Evolutionary conservation across 495 filamentous ascomycete genomes (phyloP).

Genomic region (Penicillium paradoxum): DNA sequence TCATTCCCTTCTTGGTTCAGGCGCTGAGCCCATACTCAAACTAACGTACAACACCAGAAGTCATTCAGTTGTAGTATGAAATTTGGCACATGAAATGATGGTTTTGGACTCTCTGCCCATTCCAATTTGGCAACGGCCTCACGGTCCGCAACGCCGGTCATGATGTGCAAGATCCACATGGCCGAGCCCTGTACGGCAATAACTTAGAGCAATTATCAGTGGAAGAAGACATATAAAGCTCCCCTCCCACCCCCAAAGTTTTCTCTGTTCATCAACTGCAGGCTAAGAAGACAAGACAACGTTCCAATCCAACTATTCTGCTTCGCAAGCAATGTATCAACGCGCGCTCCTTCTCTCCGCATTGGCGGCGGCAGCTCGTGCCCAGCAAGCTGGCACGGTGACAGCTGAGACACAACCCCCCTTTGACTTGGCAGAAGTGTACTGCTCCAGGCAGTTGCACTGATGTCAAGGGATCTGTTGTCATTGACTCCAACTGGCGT

Average conservation of each 20-base stretch:
- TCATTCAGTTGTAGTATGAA: constrained; percentile 19
- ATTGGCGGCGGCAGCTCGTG: constrained; percentile 22
- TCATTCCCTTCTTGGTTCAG: constrained; percentile 20
- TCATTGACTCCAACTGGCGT: constrained; percentile 63
- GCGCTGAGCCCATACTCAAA: constrained; percentile 15
- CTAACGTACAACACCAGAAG: constrained; percentile 15
- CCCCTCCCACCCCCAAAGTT: background rate
- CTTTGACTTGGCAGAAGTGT: constrained; percentile 54
- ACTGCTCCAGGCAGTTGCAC: constrained; percentile 48
- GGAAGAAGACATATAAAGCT: constrained; percentile 23
- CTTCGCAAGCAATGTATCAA: constrained; percentile 28
- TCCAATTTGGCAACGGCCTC: constrained; percentile 23
- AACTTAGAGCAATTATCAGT: background rate
- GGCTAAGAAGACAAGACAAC: constrained; percentile 13
- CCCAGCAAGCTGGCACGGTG: constrained; percentile 55
- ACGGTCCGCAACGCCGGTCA: constrained; percentile 23
- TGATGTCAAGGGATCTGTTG: constrained; percentile 47
- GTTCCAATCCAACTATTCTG: constrained; percentile 6
- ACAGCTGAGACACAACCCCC: constrained; percentile 56
- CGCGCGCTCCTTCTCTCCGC: constrained; percentile 27
- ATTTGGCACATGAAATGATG: constrained; percentile 9
- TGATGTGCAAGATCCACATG: constrained; percentile 6
- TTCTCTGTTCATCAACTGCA: constrained; percentile 24
- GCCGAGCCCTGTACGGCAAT: constrained; percentile 2
- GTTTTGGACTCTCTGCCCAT: constrained; percentile 14